phyloP scores from a whole-genome alignment of 2,329 filamentous ascomycete genomes.

The Sporothrix schenckii region DNA sequence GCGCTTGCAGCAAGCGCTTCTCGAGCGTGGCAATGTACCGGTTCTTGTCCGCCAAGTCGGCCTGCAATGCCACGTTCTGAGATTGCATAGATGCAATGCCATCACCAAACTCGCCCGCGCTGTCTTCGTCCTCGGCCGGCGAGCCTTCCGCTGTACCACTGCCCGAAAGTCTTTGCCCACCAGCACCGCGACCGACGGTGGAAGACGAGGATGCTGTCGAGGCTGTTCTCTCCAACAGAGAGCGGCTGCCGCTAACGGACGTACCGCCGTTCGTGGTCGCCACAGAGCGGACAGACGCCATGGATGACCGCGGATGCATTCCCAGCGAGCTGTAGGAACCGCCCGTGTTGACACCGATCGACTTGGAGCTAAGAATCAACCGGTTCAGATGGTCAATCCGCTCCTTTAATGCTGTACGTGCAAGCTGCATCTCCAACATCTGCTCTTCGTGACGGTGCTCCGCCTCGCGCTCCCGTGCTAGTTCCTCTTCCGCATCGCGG shows the following conservation, averaged over 20 bases:
- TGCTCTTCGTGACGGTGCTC: constrained; percentile 92
- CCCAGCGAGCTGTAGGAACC: constrained; percentile 71
- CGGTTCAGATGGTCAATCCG: constrained; percentile 96
- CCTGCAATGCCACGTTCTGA: constrained; percentile 90
- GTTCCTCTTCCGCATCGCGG: constrained; percentile 71
- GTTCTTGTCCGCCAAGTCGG: constrained; percentile 96
- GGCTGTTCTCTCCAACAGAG: constrained; percentile 63
- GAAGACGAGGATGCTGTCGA: constrained; percentile 68
- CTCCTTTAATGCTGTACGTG: constrained; percentile 92
- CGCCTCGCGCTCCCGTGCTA: constrained; percentile 74
- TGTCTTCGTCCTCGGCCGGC: constrained; percentile 67
- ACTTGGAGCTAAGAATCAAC: constrained; percentile 93
- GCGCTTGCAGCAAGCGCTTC: constrained; percentile 85
- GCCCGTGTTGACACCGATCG: constrained; percentile 84
- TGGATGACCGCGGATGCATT: constrained; percentile 67
- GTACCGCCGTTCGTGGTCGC: constrained; percentile 61
- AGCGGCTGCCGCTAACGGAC: constrained; percentile 38
- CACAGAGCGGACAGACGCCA: constrained; percentile 43
- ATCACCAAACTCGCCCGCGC: constrained; percentile 79
- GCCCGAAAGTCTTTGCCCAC: constrained; percentile 49
- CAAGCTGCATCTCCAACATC: constrained; percentile 97
- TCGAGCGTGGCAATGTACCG: constrained; percentile 94
- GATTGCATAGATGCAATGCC: constrained; percentile 78
- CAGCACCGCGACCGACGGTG: constrained; percentile 60
- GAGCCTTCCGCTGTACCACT: constrained; percentile 45